Percentiles rank a stretch among this genome's conserved stretches.
These are phyloP conservation scores for Acer campestre DNA, from an alignment of 345 rosid species.

Conservation along the genomic window DNA sequence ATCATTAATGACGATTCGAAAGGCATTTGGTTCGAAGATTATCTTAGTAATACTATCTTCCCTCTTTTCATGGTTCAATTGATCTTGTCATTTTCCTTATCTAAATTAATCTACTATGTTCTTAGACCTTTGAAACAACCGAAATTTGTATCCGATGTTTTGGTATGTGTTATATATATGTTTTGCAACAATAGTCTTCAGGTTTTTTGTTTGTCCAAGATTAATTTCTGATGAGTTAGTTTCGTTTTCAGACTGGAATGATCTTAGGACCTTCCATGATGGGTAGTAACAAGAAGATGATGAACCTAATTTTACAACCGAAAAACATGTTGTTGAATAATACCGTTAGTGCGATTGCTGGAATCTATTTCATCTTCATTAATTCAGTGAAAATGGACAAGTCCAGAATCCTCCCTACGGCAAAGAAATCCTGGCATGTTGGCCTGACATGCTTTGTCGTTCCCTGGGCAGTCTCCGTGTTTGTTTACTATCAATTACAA, in stretches of 20 bases:
- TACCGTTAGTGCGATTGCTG: constrained; percentile 5
- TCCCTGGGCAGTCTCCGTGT: not conserved
- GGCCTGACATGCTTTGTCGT: not conserved
- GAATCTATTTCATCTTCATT: constrained; percentile 21
- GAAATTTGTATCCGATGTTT: too few relatives aligned
- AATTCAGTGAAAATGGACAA: constrained; percentile 33
- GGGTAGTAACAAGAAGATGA: not conserved
- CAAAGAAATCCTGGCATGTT: constrained; percentile 16
- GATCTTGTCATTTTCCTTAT: not conserved
- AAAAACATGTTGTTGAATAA: not conserved
- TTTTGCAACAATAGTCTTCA: too few relatives aligned
- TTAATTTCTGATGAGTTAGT: too few relatives aligned
- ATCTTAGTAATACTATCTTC: too few relatives aligned
- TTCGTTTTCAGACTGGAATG: constrained; percentile 11
- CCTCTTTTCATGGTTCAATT: too few relatives aligned
- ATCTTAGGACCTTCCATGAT: constrained; percentile 32
- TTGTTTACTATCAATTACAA: not conserved
- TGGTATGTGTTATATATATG: too few relatives aligned
- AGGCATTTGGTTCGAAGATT: too few relatives aligned
- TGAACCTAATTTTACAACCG: constrained; percentile 3
- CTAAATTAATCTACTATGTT: too few relatives aligned
- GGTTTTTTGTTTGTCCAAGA: too few relatives aligned
- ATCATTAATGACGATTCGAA: too few relatives aligned
- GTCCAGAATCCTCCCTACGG: not conserved
- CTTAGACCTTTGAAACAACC: too few relatives aligned